phyloP scores from a whole-genome alignment of 768 basidiomycete species.

The Naganishia vishniacii region DNA sequence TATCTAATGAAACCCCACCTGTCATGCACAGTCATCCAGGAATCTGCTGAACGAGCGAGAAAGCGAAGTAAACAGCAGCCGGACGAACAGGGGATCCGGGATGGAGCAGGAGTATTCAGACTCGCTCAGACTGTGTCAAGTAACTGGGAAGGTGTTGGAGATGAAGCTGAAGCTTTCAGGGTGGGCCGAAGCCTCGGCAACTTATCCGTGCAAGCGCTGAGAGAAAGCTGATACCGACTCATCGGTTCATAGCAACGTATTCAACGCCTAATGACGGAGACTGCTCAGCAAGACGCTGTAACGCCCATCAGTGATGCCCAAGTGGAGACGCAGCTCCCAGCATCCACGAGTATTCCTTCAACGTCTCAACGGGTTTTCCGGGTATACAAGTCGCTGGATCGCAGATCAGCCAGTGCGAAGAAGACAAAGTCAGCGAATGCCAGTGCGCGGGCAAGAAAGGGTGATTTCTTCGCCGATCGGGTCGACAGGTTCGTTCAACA shows the following conservation, averaged over 20 bases:
- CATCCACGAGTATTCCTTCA: neutral
- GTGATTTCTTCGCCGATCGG: constrained; percentile 1
- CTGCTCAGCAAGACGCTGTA: neutral
- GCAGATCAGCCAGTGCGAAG: neutral
- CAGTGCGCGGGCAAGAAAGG: neutral
- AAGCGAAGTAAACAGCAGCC: constrained; percentile 31
- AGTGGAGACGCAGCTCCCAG: neutral
- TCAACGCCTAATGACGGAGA: constrained; percentile 21
- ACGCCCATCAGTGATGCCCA: neutral
- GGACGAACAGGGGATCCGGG: constrained; percentile 10
- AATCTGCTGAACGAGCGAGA: constrained; percentile 30
- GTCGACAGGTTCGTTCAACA: neutral
- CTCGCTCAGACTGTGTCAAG: constrained; percentile 48
- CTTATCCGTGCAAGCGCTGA: neutral
- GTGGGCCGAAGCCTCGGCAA: constrained; percentile 27
- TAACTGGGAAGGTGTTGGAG: constrained; percentile 42
- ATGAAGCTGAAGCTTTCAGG: constrained; percentile 43
- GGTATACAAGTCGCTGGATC: constrained; percentile 2
- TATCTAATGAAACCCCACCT: neutral
- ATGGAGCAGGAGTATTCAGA: constrained; percentile 41
- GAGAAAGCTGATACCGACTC: neutral
- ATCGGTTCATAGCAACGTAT: constrained; percentile 23
- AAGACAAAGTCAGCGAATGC: neutral
- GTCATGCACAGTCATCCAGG: constrained; percentile 41
- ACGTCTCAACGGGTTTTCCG: constrained; percentile 15